Base-by-base conservation (phyloP, 2,329 filamentous ascomycete genomes). In the Colletotrichum sojae region DNA sequence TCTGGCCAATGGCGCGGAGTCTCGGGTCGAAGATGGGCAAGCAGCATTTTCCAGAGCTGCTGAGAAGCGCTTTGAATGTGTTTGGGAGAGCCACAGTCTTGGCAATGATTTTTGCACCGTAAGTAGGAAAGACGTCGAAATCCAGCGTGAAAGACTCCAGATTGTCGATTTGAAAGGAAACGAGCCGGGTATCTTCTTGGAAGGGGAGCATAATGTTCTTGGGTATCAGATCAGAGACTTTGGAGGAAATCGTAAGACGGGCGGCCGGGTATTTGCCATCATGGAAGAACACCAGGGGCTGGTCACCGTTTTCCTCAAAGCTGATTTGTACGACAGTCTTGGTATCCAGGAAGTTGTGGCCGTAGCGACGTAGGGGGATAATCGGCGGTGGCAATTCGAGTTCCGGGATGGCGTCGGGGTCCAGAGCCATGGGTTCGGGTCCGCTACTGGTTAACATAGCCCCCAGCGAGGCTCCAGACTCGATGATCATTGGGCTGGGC, bases 321-420 rank as follows among this genome's bases (percentile, higher is more conserved):
- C 88, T 94, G 72, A 99, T 92, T 75, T 98, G 94, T 13, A 99
- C 91, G 72, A 98, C 97, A 0, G 95, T 97, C 83, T 98, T 99
- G 36, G 94, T 97, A 77, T 99, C 96, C 43, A 99, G 86, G 85
- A 99, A 99, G 80, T 98, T 99, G 83, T 99, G 96, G 16, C 96
- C 96, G 75, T 99, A 99, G 75, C 96, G 89, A 73, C 96, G 90
- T 55, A 98, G 86, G 0, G 96, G 96, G 73, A 99, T 98, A 72
- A 99, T 98, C 0, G 96, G 96, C 20, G 96, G 96, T 22, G 96
- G 96, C 13, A 99, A 86, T 73, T 95, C 95, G 39, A 99, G 90
- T 72, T 94, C 90, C 2, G 96, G 96, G 64, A 99, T 99, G 2
- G 93, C 93, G 80, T 98, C 95, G 0, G 89, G 89, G 75, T 97